These are phyloP conservation scores for Anisogramma anomala DNA, from an alignment of 2,329 filamentous ascomycete genomes.

Conservation along the genomic window DNA sequence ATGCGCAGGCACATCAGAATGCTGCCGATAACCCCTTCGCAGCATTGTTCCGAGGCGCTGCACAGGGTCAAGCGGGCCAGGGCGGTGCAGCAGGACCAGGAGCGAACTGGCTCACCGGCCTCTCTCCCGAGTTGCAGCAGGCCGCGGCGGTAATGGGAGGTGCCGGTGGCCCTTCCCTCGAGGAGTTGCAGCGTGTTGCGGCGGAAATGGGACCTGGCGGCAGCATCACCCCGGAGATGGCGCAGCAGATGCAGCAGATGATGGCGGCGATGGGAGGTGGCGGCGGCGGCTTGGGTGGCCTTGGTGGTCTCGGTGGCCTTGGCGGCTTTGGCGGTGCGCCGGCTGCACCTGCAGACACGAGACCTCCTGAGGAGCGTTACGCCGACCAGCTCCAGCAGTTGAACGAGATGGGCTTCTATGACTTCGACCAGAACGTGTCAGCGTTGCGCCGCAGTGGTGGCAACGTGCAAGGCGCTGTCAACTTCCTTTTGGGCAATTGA, in stretches of 20 bases:
- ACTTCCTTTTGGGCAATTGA: conserved; percentile 48
- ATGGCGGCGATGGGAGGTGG: conserved; percentile 38
- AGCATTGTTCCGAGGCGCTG: conserved; percentile 26
- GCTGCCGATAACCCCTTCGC: conserved; percentile 27
- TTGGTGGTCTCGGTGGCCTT: conserved; percentile 21
- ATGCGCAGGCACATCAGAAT: conserved; percentile 16
- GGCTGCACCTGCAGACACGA: conserved; percentile 58
- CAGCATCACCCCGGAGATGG: conserved; percentile 41
- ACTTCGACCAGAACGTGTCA: conserved; percentile 87
- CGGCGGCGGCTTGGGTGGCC: conserved; percentile 22
- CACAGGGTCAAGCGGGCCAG: too few species aligned
- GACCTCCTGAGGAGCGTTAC: conserved; percentile 88
- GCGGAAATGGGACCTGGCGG: conserved; percentile 11
- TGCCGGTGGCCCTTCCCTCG: not conserved
- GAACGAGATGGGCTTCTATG: conserved; percentile 98
- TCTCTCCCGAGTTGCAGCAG: too few species aligned
- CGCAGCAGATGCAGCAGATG: conserved; percentile 45
- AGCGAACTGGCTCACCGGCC: too few species aligned
- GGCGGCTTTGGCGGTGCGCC: conserved; percentile 23
- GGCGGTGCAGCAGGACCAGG: too few species aligned
- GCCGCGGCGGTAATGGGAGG: too few species aligned
- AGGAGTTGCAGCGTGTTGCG: too few species aligned
- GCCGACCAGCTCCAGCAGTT: conserved; percentile 81
- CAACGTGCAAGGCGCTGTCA: conserved; percentile 84
- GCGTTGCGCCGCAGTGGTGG: conserved; percentile 81